phyloP scores from a whole-genome alignment of 495 filamentous ascomycete species.

The Chaetomidium leptoderma region DNA sequence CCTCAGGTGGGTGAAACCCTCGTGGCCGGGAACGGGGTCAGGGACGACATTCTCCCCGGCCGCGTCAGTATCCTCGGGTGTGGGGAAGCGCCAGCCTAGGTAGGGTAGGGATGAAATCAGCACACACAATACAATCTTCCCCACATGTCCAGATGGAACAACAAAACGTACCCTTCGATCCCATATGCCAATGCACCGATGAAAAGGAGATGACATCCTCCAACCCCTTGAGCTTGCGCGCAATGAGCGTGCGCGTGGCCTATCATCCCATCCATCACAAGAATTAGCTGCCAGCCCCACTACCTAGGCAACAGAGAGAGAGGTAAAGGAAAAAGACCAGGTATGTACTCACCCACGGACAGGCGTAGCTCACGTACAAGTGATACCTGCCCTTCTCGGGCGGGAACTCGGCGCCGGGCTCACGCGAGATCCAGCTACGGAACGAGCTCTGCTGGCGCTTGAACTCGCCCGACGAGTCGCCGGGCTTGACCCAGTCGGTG shows the following conservation, averaged over 20 bases:
- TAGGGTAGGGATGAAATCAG: not conserved
- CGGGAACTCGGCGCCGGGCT: conserved; percentile 59
- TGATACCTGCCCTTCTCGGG: conserved; percentile 74
- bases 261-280: not conserved
- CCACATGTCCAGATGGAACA: conserved; percentile 2
- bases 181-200: conserved; percentile 63
- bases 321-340: not conserved
- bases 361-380: conserved; percentile 69
- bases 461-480: conserved; percentile 80
- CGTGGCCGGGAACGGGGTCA: conserved; percentile 63
- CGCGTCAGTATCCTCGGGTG: conserved; percentile 54
- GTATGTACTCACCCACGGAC: conserved; percentile 63
- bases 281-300: not conserved
- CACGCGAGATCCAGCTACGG: conserved; percentile 63
- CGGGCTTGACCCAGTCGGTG: conserved; percentile 75
- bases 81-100: conserved; percentile 80
- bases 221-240: conserved; percentile 73
- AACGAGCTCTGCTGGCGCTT: conserved; percentile 71
- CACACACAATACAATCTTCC: not conserved
- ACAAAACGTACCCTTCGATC: conserved; percentile 37
- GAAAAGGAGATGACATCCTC: conserved; percentile 67
- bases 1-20: conserved; percentile 54
- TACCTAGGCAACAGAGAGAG: too few relatives aligned
- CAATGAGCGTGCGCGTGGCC: conserved; percentile 72
- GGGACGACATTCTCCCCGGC: conserved; percentile 44